Evolutionary conservation across 2,329 filamentous ascomycete species (phyloP).

Genomic region (Arachnomyces sp.): DNA sequence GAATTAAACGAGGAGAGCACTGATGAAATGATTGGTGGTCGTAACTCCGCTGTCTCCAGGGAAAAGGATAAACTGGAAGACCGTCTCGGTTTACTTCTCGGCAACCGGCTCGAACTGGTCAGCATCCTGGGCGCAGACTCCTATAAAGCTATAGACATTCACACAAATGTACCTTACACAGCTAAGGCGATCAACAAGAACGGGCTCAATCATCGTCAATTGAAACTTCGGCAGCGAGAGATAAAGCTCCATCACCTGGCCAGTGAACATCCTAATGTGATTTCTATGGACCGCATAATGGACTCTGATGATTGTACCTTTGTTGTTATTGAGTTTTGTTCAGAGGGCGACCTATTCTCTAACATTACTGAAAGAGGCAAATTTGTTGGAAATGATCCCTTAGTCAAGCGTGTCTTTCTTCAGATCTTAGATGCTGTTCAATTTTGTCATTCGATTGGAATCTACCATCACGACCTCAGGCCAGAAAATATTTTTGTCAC

Average conservation of each 20-base stretch:
- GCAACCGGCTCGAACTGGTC: conserved; percentile 72
- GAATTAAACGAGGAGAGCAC: no score
- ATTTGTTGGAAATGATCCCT: conserved; percentile 84
- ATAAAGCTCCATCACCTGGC: conserved; percentile 85
- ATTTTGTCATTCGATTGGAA: conserved; percentile 84
- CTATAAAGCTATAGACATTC: conserved; percentile 78
- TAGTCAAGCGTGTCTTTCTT: conserved; percentile 80
- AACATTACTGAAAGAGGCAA: conserved; percentile 94
- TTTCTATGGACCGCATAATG: conserved; percentile 88
- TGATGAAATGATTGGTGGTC: no score
- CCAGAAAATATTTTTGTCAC: conserved; percentile 95
- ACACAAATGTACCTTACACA: conserved; percentile 73
- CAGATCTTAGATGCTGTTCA: conserved; percentile 95
- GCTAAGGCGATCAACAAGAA: conserved; percentile 95
- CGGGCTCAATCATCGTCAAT: conserved; percentile 79
- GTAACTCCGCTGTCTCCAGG: no score
- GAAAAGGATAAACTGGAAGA: no score
- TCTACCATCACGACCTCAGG: conserved; percentile 96
- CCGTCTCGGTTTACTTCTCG: conserved; percentile 73
- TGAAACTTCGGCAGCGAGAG: conserved; percentile 85
- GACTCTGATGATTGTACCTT: conserved; percentile 88
- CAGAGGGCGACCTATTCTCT: conserved; percentile 91
- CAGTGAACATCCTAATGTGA: conserved; percentile 83
- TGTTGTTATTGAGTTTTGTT: conserved; percentile 93
- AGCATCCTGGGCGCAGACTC: conserved; percentile 89